Evolutionary conservation across 78 protist species (phyloP).

Genomic region (Monosiga brevicollis): DNA sequence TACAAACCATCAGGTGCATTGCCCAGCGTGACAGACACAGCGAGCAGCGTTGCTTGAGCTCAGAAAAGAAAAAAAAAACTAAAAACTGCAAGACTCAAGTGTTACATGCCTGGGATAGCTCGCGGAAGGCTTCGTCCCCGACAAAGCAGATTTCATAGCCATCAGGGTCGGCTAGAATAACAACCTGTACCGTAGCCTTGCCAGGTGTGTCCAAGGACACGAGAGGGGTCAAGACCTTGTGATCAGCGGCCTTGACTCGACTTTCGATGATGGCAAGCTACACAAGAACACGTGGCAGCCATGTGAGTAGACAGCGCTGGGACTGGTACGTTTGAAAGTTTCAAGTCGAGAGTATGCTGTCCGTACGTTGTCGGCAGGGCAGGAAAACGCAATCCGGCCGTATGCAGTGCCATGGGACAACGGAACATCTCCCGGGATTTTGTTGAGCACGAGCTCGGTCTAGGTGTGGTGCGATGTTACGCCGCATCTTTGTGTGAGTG

Average conservation of each 20-base stretch:
- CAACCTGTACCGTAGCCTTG: slow-evolving; percentile 12
- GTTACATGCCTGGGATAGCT: neutral
- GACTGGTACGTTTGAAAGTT: too few species aligned
- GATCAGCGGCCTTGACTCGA: neutral
- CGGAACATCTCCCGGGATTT: neutral
- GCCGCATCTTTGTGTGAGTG: too few species aligned
- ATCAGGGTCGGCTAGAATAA: slow-evolving; percentile 5
- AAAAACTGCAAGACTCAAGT: neutral
- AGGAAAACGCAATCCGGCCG: slow-evolving; percentile 10
- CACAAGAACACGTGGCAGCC: too few species aligned
- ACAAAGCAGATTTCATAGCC: slow-evolving; percentile 10
- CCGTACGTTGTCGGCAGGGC: too few species aligned
- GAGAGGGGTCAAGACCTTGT: neutral
- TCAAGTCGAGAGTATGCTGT: too few species aligned
- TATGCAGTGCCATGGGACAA: neutral
- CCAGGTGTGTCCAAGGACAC: slow-evolving; percentile 1
- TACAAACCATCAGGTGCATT: neutral
- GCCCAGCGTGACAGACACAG: neutral
- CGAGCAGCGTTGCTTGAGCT: too few species aligned
- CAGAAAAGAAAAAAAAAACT: neutral
- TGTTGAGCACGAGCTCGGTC: neutral
- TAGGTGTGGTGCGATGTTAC: too few species aligned
- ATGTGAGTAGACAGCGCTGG: too few species aligned
- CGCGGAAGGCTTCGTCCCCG: slow-evolving; percentile 5
- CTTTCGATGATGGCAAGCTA: too few species aligned